Evolutionary conservation across 1,284 basidiomycete genomes (phyloP).

Genomic region (Athelia sp.): DNA sequence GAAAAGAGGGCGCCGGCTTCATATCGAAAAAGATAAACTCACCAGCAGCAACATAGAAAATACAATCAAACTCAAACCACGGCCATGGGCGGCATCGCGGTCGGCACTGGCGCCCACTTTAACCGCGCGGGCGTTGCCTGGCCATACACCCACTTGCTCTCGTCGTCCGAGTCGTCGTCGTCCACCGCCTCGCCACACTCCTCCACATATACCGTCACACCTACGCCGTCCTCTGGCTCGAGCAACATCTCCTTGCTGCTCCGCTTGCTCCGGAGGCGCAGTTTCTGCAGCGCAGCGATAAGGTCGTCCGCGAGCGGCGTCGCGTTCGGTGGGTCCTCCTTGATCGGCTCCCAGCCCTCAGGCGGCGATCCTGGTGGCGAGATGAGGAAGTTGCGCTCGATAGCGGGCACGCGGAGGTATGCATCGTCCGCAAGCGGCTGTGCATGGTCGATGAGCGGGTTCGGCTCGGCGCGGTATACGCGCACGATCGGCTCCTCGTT

Average conservation of each 20-base stretch:
- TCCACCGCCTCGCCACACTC: slow-evolving; percentile 43
- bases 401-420: slow-evolving; percentile 72
- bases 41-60: slow-evolving; percentile 15
- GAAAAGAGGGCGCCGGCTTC: slow-evolving; percentile 9
- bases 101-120: slow-evolving; percentile 50
- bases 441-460: too few species aligned
- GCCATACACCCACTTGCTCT: slow-evolving; percentile 61
- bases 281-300: slow-evolving; percentile 65
- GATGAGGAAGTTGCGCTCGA: slow-evolving; percentile 94
- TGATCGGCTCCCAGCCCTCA: slow-evolving; percentile 91
- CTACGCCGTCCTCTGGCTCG: slow-evolving; percentile 63
- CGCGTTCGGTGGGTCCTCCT: slow-evolving; percentile 89
- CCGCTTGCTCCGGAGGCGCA: slow-evolving; percentile 41
- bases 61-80: not conserved
- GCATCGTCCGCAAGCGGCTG: slow-evolving; percentile 31
- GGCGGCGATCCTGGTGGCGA: slow-evolving; percentile 98
- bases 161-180: slow-evolving; percentile 25
- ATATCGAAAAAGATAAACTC: slow-evolving; percentile 12
- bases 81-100: slow-evolving; percentile 47
- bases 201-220: slow-evolving; percentile 72
- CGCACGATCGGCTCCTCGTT: too few species aligned
- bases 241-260: slow-evolving; percentile 50
- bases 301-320: slow-evolving; percentile 88
- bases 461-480: too few species aligned
- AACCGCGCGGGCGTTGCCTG: slow-evolving; percentile 42